Base-by-base conservation (phyloP, 1,284 basidiomycete species). In the Moesziomyces sp. region DNA sequence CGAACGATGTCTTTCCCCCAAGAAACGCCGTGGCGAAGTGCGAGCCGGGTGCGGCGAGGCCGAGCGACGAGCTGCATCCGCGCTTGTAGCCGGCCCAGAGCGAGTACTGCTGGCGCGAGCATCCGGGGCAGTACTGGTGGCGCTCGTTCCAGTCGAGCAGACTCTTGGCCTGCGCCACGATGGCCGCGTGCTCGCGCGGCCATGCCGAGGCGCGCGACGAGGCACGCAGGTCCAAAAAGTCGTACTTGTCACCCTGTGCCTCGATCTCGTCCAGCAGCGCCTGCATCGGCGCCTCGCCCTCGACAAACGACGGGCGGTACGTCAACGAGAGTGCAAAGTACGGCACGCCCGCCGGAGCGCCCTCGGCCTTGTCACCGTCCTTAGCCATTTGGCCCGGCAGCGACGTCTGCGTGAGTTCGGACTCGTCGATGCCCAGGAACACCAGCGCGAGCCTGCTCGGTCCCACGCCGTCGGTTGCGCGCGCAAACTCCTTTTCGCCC, bases 51-150 rank as follows among this genome's bases (percentile, higher is more conserved):
- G 43, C 1, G 13, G 66, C 68, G 21, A 86, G 83, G n/a, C 21
- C 35, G 30, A 81, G 57, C 1, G 66, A 56, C 0, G 73, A 76
- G n/a, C 58, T 46, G 48, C 96, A 99, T 8, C 88, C 88, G 5
- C 94, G 86, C 85, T 99, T 99, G 93, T 94, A 98, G 0, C 96
- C 96, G 5, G 90, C 93, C 94, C 95, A 98, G 70, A 93, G 87
- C 0, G 93, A 92, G 82, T 94, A 93, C 1, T 91, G 90, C 4
- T 88, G 88, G 0, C 90, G 89, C 1, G 94, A 93, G 84, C 96
- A 98, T 0, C 89, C 90, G 1, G 94, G 88, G 82, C 96, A 99
- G 85, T 92, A 97, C 90, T 93, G 77, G 44, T 75, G 64, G 1
- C 81, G 60, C 55, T 83, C 81, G 56, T 82, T 83, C 82, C 82